Evolutionary conservation across 2,329 filamentous ascomycete species (phyloP), one percentile per base, ranked within the genome.

Genomic region (Emergomyces africanus): DNA sequence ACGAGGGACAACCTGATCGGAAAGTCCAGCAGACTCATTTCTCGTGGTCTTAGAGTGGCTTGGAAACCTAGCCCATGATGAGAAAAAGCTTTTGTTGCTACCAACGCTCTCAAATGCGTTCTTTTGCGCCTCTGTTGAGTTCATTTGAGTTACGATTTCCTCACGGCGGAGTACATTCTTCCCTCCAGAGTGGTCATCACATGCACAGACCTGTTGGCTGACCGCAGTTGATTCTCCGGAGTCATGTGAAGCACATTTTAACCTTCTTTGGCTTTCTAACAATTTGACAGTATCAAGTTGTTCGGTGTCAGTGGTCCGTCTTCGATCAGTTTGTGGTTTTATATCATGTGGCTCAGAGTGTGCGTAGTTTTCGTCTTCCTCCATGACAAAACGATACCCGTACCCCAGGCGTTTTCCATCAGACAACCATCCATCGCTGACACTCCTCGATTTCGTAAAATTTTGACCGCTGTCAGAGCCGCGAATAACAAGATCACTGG

Each of bases 401-500:
- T 75, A 75, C 1, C 73, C 73, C 49, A 70, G 62, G 23, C 73
- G 69, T 59, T 69, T 70, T 3, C 73, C 73, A 25, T 67, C 72
- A 10, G 73, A 72, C 68, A 75, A 69, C 74, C 74, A 76, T 25
- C 72, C 74, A 35, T 72, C 62, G 54, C 74, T 76, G 50, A 58
- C 59, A 51, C 55, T 61, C 18, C 51, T 59, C 18, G 48, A 39
- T 48, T n/a, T 54, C 25, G 20, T 51, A 12, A 46, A 30, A 53
- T 42, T 25, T 39, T 44, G 23, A 9, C 9, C 25, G 25, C 15
- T 6, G 9, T n/a, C 28, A 18, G 6, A n/a, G 54, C n/a, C 5
- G 6, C 28, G 25, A 55, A 55, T 30, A 23, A 20, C 12, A 33
- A n/a, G 44, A 23, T 50, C 42, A 25, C 42, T 48, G 9, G 55